Conservation (phyloP, 352 stramenopile genomes). For the Paralagenidium karlingii region DNA sequence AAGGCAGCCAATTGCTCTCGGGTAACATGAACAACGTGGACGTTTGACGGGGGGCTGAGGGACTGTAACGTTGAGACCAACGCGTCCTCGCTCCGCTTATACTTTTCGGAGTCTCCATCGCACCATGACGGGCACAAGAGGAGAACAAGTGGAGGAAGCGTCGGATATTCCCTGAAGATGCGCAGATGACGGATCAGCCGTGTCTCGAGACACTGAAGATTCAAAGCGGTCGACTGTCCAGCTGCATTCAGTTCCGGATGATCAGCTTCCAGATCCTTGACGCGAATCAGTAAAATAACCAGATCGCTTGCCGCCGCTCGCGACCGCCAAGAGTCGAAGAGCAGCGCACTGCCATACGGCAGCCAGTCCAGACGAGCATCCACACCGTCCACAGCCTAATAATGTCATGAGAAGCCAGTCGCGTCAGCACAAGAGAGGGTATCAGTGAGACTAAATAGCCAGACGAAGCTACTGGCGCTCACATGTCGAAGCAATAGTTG, state of each 20-base stretch:
- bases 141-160: conserved; percentile 16
- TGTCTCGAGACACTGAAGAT: conserved; percentile 8
- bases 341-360: conserved; percentile 25
- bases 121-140: conserved; percentile 20
- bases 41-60: too few species aligned
- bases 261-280: conserved; percentile 32
- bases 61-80: too few species aligned
- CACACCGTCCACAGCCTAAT: conserved; percentile 13
- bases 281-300: conserved; percentile 39
- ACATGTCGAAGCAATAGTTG: conserved; percentile 33
- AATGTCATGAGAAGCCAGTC: conserved; percentile 3
- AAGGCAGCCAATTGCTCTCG: too few species aligned
- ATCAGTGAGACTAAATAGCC: too few species aligned
- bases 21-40: too few species aligned
- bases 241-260: conserved; percentile 33
- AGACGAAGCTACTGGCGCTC: conserved; percentile 1
- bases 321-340: conserved; percentile 17
- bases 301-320: conserved; percentile 13
- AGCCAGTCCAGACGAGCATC: conserved; percentile 37
- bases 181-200: conserved; percentile 14
- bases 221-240: not conserved
- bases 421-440: not conserved
- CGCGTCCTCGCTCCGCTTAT: too few species aligned
- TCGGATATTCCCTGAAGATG: conserved; percentile 8
- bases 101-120: conserved; percentile 3